Percentiles rank a stretch among this genome's conserved stretches.
Evolutionary conservation across 768 basidiomycete species (phyloP).

Genomic region (Xerocomus potaroensis): DNA sequence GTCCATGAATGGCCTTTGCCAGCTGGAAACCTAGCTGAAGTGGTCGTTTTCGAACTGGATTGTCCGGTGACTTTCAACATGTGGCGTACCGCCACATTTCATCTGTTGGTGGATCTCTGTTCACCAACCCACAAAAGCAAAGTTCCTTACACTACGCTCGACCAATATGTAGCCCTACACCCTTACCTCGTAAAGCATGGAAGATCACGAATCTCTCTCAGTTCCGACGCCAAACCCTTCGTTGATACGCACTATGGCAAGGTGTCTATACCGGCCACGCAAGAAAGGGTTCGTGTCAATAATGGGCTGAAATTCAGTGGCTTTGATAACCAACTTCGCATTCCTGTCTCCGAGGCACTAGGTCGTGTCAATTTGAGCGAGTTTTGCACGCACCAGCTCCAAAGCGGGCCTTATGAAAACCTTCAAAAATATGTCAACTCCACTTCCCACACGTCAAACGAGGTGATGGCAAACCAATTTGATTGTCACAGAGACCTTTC

Average conservation of each 20-base stretch:
- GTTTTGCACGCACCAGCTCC: conserved; percentile 34
- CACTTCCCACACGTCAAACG: conserved; percentile 40
- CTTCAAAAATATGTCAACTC: conserved; percentile 36
- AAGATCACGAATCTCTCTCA: conserved; percentile 19
- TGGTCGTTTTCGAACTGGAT: conserved; percentile 40
- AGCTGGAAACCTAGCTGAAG: conserved; percentile 15
- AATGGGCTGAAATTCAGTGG: conserved; percentile 32
- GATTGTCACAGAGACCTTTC: conserved; percentile 38
- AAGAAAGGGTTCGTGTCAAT: conserved; percentile 25
- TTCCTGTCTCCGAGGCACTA: conserved; percentile 15
- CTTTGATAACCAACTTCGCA: conserved; percentile 23
- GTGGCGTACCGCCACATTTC: conserved; percentile 42
- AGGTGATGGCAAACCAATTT: conserved; percentile 39
- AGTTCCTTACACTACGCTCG: conserved; percentile 14
- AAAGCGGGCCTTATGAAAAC: conserved; percentile 27
- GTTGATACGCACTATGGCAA: conserved; percentile 11
- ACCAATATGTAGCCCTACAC: conserved; percentile 8
- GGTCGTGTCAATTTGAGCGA: conserved; percentile 8
- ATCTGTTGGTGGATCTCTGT: conserved; percentile 36
- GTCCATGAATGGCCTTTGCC: conserved; percentile 50
- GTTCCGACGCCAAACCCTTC: conserved; percentile 24
- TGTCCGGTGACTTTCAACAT: conserved; percentile 38
- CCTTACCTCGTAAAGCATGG: conserved; percentile 14
- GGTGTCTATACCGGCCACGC: conserved; percentile 11
- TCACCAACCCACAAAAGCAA: conserved; percentile 1